Evolutionary conservation across 345 rosid species (phyloP).

Genomic region (Aquilaria yunnanensis): DNA sequence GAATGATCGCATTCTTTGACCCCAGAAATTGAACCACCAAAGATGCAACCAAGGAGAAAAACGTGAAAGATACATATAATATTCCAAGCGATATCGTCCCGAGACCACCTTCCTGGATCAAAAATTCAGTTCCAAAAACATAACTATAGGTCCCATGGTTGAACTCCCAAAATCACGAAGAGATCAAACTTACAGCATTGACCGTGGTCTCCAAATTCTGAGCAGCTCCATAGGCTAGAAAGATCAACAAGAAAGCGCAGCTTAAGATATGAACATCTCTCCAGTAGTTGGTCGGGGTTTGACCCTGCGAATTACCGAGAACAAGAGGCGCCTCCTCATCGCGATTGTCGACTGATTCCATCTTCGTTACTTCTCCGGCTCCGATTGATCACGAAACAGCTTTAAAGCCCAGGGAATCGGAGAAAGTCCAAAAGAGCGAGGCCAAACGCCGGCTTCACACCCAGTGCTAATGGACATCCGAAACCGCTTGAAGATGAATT

Average conservation of each 20-base stretch:
- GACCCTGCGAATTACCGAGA: slow-evolving; percentile 22
- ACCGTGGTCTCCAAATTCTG: slow-evolving; percentile 88
- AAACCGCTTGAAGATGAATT: not conserved
- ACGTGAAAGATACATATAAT: slow-evolving; percentile 73
- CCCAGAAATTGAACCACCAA: slow-evolving; percentile 75
- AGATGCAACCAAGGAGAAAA: slow-evolving; percentile 78
- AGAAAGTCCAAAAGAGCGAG: slow-evolving; percentile 23
- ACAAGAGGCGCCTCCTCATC: slow-evolving; percentile 66
- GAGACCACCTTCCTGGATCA: slow-evolving; percentile 52
- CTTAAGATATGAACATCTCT: slow-evolving; percentile 82
- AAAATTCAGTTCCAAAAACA: slow-evolving; percentile 6
- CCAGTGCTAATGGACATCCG: slow-evolving; percentile 15
- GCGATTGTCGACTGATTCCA: slow-evolving; percentile 29
- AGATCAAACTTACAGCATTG: slow-evolving; percentile 47
- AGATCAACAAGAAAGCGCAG: slow-evolving; percentile 64
- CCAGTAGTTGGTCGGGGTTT: slow-evolving; percentile 32
- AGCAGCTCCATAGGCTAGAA: slow-evolving; percentile 91
- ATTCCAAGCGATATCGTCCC: slow-evolving; percentile 89
- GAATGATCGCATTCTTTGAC: slow-evolving; percentile 71
- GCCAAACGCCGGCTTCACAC: slow-evolving; percentile 41
- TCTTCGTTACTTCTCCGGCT: slow-evolving; percentile 12
- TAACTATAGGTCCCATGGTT: slow-evolving; percentile 2
- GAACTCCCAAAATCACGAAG: not conserved
- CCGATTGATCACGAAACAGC: slow-evolving; percentile 1
- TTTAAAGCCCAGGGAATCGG: slow-evolving; percentile 14